A percentile compares a stretch with the other conserved stretches of the same genome.
Evolutionary conservation across 805 yeast species (phyloP).

Genomic region (Kodamaea kakaduensis): DNA sequence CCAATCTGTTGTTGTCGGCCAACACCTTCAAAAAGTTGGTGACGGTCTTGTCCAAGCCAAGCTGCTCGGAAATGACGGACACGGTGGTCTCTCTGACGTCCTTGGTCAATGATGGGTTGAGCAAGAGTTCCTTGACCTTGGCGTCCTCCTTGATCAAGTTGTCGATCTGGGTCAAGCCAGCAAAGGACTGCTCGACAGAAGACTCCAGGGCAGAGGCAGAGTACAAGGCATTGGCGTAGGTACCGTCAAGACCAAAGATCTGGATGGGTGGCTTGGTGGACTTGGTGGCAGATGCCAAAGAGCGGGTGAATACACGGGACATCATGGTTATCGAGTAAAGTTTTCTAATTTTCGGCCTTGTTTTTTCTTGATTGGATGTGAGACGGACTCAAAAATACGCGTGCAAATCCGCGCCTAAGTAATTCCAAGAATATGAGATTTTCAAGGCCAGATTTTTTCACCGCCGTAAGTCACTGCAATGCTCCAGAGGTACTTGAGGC

Average conservation of each 20-base stretch:
- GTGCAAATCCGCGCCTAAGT: too few relatives aligned
- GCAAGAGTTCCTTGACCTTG: conserved; percentile 56
- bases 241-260: conserved; percentile 92
- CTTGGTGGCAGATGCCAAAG: conserved; percentile 68
- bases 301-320: conserved; percentile 64
- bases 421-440: too few relatives aligned
- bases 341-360: conserved; percentile 8
- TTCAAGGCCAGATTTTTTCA: conserved; percentile 1
- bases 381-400: conserved; percentile 4
- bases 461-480: not conserved
- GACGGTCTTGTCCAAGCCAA: conserved; percentile 62
- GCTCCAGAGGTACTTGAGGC: too few relatives aligned
- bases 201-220: conserved; percentile 85
- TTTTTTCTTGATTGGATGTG: conserved; percentile 10
- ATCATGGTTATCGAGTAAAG: conserved; percentile 38
- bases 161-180: conserved; percentile 58
- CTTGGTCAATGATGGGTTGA: conserved; percentile 79
- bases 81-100: conserved; percentile 73
- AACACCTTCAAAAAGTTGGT: conserved; percentile 77
- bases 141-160: conserved; percentile 57
- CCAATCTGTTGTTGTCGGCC: conserved; percentile 92
- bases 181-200: conserved; percentile 64
- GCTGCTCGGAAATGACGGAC: conserved; percentile 47
- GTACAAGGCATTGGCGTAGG: conserved; percentile 93
- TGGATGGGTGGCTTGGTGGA: conserved; percentile 83